Percentiles rank a stretch among this genome's conserved stretches.
phyloP scores from a whole-genome alignment of 1,284 basidiomycete genomes.

The Gymnopus androsaceus region DNA sequence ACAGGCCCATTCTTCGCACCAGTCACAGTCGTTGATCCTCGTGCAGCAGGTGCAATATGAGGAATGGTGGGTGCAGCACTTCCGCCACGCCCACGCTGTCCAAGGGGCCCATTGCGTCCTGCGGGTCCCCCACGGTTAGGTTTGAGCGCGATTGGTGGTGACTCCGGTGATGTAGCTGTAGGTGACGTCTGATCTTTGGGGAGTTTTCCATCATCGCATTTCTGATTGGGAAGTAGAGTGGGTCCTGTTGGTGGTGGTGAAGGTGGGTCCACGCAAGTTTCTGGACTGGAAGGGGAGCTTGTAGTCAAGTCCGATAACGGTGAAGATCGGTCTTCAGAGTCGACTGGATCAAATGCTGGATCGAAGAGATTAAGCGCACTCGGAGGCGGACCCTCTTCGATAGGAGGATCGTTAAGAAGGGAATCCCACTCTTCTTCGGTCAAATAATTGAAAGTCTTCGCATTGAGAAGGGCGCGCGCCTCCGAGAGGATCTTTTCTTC shows the following conservation, averaged over 20 bases:
- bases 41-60: too few relatives aligned
- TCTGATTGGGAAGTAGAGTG: too few relatives aligned
- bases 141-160: too few relatives aligned
- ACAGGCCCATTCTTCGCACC: neutral
- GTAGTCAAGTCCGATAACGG: neutral
- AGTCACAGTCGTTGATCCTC: too few relatives aligned
- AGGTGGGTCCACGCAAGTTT: too few relatives aligned
- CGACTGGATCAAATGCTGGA: neutral
- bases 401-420: neutral
- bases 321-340: too few relatives aligned
- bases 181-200: too few relatives aligned
- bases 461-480: neutral
- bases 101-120: neutral
- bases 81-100: neutral
- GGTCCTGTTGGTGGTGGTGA: too few relatives aligned
- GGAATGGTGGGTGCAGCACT: too few relatives aligned
- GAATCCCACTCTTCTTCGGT: slow-evolving; percentile 4
- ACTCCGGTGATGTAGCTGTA: too few relatives aligned
- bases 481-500: neutral
- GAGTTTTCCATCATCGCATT: too few relatives aligned
- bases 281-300: neutral
- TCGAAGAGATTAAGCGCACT: neutral
- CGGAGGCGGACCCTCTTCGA: neutral
- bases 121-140: too few relatives aligned
- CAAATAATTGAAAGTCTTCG: neutral